These are phyloP conservation scores for Diutina rugosa DNA, from an alignment of 1,139 yeast genomes.

Conservation along the genomic window DNA sequence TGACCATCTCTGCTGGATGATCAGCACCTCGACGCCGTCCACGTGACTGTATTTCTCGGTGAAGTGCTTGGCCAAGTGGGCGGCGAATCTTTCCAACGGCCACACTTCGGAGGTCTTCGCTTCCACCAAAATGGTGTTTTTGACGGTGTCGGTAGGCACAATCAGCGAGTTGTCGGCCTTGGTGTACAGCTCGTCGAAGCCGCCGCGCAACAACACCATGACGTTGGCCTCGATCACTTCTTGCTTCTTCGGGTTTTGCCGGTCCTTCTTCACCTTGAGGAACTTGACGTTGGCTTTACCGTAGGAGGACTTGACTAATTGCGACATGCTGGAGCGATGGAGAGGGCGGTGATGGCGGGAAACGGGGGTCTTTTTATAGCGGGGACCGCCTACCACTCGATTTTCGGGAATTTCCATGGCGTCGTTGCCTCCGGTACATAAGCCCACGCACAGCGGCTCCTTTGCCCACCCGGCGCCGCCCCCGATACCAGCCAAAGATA, in stretches of 20 bases:
- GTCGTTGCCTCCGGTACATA: not conserved
- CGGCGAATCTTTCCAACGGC: constrained; percentile 88
- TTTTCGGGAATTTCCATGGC: constrained; percentile 1
- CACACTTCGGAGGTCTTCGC: constrained; percentile 74
- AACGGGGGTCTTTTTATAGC: not conserved
- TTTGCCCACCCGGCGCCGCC: too few species aligned
- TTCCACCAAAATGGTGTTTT: constrained; percentile 72
- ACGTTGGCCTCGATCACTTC: constrained; percentile 80
- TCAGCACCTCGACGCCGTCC: constrained; percentile 51
- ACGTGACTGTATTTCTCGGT: constrained; percentile 65
- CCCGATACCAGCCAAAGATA: too few species aligned
- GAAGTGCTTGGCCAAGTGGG: constrained; percentile 73
- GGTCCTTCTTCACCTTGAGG: constrained; percentile 72
- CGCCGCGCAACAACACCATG: constrained; percentile 60
- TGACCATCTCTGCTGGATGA: constrained; percentile 66
- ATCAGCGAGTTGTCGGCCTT: constrained; percentile 78
- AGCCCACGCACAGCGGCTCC: not conserved
- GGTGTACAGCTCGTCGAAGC: constrained; percentile 69
- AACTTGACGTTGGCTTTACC: constrained; percentile 90
- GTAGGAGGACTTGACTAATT: constrained; percentile 27
- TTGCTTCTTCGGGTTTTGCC: constrained; percentile 55
- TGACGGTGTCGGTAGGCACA: constrained; percentile 90
- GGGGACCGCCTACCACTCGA: not conserved
- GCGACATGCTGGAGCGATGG: constrained; percentile 2
- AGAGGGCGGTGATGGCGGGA: not conserved